A percentile compares a stretch with the other conserved stretches of the same genome.
Evolutionary conservation across 495 filamentous ascomycete genomes (phyloP).

Genomic region (Talaromyces wortmannii): DNA sequence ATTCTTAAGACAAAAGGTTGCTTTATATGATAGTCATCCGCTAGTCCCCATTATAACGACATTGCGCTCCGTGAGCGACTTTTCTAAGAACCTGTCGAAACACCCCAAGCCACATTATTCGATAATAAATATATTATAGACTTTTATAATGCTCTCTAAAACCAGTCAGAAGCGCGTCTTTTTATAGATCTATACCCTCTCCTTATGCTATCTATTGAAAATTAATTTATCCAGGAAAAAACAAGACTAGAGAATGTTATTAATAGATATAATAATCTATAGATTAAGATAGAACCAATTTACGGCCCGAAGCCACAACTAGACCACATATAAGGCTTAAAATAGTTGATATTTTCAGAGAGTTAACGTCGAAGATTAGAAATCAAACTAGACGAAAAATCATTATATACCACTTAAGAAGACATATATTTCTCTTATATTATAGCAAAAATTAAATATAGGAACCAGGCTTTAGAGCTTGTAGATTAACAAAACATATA

Average conservation of each 20-base stretch:
- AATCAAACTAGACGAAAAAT: slow-evolving; percentile 2
- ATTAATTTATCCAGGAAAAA: slow-evolving; percentile 15
- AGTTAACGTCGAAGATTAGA: slow-evolving; percentile 30
- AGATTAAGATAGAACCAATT: slow-evolving; percentile 25
- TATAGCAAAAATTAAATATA: slow-evolving; percentile 27
- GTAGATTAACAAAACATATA: slow-evolving; percentile 30
- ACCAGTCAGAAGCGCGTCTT: slow-evolving; percentile 30
- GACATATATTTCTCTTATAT: slow-evolving; percentile 34
- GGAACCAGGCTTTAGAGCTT: slow-evolving; percentile 20
- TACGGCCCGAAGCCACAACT: slow-evolving; percentile 28
- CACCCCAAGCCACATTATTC: slow-evolving; percentile 28
- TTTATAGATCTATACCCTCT: slow-evolving; percentile 29
- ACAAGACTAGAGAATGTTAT: slow-evolving; percentile 20
- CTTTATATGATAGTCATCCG: slow-evolving; percentile 26
- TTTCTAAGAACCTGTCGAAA: slow-evolving; percentile 16
- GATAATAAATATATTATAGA: slow-evolving; percentile 21
- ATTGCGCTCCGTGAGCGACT: slow-evolving; percentile 16
- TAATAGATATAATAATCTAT: slow-evolving; percentile 37
- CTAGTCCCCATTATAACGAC: slow-evolving; percentile 19
- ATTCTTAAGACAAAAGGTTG: slow-evolving; percentile 27
- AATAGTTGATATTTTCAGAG: slow-evolving; percentile 28
- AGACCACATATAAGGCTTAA: slow-evolving; percentile 35
- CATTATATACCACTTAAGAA: not conserved
- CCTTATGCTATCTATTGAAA: slow-evolving; percentile 29
- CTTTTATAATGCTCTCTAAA: slow-evolving; percentile 17